Evolutionary conservation across 768 basidiomycete species (phyloP), one percentile per base, ranked within the genome.

Genomic region (Amanita thiersii): DNA sequence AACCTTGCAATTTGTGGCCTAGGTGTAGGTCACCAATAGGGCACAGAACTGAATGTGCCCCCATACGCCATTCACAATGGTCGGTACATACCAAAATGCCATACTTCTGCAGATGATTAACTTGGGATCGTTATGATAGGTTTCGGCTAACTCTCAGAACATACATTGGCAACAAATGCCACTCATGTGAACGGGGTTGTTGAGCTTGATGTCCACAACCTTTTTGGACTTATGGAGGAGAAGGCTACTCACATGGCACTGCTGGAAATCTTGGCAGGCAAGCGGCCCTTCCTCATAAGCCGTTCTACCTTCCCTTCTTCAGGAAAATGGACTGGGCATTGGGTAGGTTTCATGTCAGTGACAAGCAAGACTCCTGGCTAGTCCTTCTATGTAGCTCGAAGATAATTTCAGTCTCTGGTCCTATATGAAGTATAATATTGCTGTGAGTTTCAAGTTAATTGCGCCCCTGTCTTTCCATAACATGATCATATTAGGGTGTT

Each of bases 351-450:
- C 12, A 24, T 17, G 11, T 23, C 31, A 28, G 26, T 40, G 23
- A n/a, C 32, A 33, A n/a, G 20, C 17, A 20, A 15, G 3, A 29
- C 3, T 5, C 17, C 29, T 28, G 3, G 25, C 28, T n/a, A 26
- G 14, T 31, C n/a, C n/a, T n/a, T n/a, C n/a, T 28, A 11, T 43
- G n/a, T n/a, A 81, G 79, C 70, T 86, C 18, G 84, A 86, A 1
- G 86, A 89, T 57, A 87, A 87, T 53, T 77, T 67, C 55, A 81
- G 80, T 53, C 71, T 73, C 44, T 89, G 86, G 84, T 59, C 73
- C 36, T 86, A 81, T 59, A 70, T 88, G 68, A 65, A 72, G 46
- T 64, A 73, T 53, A 81, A 69, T 47, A 81, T 88, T 40, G 50
- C 59, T 20, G 64, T 64, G 48, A 43, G 64, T 56, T 35, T 31